Conservation (phyloP, 2,329 filamentous ascomycete species). For the Talaromyces albobiverticillius region DNA sequence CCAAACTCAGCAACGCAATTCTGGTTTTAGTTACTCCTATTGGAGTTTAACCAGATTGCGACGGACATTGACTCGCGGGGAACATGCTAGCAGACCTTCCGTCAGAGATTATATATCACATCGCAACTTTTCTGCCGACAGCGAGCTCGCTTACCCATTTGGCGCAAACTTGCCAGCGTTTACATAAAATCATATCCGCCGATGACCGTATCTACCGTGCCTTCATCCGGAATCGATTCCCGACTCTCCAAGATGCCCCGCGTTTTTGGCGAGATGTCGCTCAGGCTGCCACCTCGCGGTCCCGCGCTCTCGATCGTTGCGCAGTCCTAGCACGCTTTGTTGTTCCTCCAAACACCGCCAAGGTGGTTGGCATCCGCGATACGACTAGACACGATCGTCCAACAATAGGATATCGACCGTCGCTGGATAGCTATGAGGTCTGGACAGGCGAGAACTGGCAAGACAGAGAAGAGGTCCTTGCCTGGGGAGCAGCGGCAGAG, state of each 20-base stretch:
- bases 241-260: slow-evolving; percentile 38
- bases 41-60: not conserved
- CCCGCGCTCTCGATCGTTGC: slow-evolving; percentile 56
- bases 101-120: slow-evolving; percentile 42
- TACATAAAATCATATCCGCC: slow-evolving; percentile 45
- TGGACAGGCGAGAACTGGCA: slow-evolving; percentile 46
- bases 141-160: slow-evolving; percentile 45
- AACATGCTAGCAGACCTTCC: slow-evolving; percentile 37
- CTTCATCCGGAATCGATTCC: slow-evolving; percentile 44
- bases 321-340: slow-evolving; percentile 56
- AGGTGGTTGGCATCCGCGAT: slow-evolving; percentile 30
- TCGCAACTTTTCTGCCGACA: slow-evolving; percentile 43
- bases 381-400: slow-evolving; percentile 47
- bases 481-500: slow-evolving; percentile 60
- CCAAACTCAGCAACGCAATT: not conserved
- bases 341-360: slow-evolving; percentile 43
- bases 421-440: slow-evolving; percentile 57
- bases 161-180: slow-evolving; percentile 43
- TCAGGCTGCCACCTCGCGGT: slow-evolving; percentile 54
- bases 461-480: slow-evolving; percentile 55
- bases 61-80: not conserved
- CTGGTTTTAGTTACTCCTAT: not conserved
- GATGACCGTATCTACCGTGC: slow-evolving; percentile 47
- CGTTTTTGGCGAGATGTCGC: slow-evolving; percentile 50
- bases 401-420: slow-evolving; percentile 57